Conservation (phyloP, 129 eudicot species). For the Heracleum sosnowskyi region DNA sequence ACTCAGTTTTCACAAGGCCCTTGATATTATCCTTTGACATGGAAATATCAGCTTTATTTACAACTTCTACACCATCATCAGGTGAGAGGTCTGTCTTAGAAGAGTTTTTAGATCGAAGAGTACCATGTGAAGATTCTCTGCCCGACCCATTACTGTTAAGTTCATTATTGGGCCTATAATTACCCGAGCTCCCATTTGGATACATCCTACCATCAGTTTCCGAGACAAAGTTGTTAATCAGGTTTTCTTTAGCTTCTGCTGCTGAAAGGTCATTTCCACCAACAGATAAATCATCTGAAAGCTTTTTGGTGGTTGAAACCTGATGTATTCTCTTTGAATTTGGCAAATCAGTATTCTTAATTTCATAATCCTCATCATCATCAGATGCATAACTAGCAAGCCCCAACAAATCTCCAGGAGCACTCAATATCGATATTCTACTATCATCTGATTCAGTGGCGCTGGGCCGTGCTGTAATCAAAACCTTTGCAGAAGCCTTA, state of each 20-base stretch:
- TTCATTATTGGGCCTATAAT: slow-evolving; percentile 15
- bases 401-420: slow-evolving; percentile 77
- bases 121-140: slow-evolving; percentile 11
- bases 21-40: slow-evolving; percentile 20
- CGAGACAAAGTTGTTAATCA: slow-evolving; percentile 10
- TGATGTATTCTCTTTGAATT: slow-evolving; percentile 23
- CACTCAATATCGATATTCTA: slow-evolving; percentile 43
- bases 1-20: slow-evolving; percentile 19
- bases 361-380: slow-evolving; percentile 67
- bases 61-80: slow-evolving; percentile 24
- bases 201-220: slow-evolving; percentile 22
- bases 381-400: slow-evolving; percentile 90
- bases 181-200: slow-evolving; percentile 19
- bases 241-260: slow-evolving; percentile 22
- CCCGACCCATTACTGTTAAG: slow-evolving; percentile 19
- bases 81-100: slow-evolving; percentile 14
- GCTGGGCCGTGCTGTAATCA: slow-evolving; percentile 38
- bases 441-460: slow-evolving; percentile 31
- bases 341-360: slow-evolving; percentile 26
- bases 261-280: slow-evolving; percentile 37
- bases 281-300: slow-evolving; percentile 9
- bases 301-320: slow-evolving; percentile 19
- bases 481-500: slow-evolving; percentile 60
- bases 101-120: slow-evolving; percentile 5
- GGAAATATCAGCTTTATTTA: slow-evolving; percentile 26